Conservation (phyloP, 805 yeast genomes). For the Starmera pachycereana region DNA sequence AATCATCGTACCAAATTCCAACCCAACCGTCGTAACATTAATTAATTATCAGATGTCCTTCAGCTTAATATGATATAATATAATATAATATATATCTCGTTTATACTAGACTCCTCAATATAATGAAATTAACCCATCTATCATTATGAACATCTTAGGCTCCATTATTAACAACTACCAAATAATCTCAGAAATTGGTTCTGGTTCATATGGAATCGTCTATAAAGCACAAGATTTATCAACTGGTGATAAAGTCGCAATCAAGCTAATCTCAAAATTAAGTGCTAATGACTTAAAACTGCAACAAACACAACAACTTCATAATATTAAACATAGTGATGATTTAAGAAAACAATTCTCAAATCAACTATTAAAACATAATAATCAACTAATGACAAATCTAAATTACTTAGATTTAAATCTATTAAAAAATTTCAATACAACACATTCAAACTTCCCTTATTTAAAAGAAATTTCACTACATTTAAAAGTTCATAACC, state of each 20-base stretch:
- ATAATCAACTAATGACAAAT: constrained; percentile 10
- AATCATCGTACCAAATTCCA: no score
- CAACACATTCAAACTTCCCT: constrained; percentile 16
- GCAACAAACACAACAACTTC: constrained; percentile 21
- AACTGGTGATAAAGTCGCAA: constrained; percentile 48
- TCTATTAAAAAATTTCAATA: constrained; percentile 24
- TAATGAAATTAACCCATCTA: background rate
- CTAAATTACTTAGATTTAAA: constrained; percentile 22
- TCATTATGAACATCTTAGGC: constrained; percentile 6
- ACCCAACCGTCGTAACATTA: no score
- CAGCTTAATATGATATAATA: no score
- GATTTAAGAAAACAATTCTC: constrained; percentile 21
- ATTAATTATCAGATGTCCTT: no score
- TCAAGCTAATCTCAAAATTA: constrained; percentile 53
- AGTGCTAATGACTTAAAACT: no score
- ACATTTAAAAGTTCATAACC: constrained; percentile 66
- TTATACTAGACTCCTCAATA: no score
- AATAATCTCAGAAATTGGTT: constrained; percentile 34
- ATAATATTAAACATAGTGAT: constrained; percentile 12
- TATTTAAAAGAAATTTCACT: constrained; percentile 57
- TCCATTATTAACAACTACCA: constrained; percentile 19
- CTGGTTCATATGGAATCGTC: constrained; percentile 82
- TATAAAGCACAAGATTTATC: constrained; percentile 51
- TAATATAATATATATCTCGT: no score
- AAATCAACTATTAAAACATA: constrained; percentile 8